Evolutionary conservation across 331 rosid species (phyloP), one percentile per base, ranked within the genome.

Genomic region (Malus hybrid): DNA sequence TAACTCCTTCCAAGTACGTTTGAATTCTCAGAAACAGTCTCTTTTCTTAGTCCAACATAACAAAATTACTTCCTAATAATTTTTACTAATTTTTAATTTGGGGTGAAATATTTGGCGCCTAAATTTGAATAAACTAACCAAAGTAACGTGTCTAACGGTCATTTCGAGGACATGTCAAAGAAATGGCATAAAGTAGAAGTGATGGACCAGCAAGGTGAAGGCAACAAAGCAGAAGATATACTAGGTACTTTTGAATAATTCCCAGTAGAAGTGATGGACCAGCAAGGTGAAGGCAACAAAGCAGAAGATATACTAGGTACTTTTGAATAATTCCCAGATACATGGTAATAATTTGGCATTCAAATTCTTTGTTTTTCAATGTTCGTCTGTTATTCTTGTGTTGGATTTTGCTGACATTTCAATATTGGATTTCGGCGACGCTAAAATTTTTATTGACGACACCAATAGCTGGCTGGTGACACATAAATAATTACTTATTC

Each of bases 141-240:
- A 42, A 42, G 13, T 42, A 42, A 39, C 44, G 44, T 36, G 3
- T 36, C 44, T 36, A 36, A 39, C 13, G 46, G 12, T 39, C 46
- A 10, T 39, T 39, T 39, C 46, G 5, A 57, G 2, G 15, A 36
- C 61, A 24, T 53, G 61, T 42, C 62, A 29, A 28, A 75, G 3
- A 10, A 36, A 44, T 8, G 32, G 55, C 79, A 78, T 46, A 66
- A 66, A 71, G 75, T 63, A 64, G 50, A 72, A 66, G 58, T 20
- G 50, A 90, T 88, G 93, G 87, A 79, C 79, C 83, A 63, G 55
- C 79, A 81, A 76, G 78, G 72, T 69, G 70, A 39, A 39, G 68
- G 62, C 82, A 74, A 29, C 42, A 67, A 66, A 10, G 74, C 78
- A 32, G 76, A 83, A 32, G 76, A 83, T 52, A 58, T 70, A 62